Conservation (phyloP, 495 filamentous ascomycete species). For the Hypoxylon lienhwacheense region DNA sequence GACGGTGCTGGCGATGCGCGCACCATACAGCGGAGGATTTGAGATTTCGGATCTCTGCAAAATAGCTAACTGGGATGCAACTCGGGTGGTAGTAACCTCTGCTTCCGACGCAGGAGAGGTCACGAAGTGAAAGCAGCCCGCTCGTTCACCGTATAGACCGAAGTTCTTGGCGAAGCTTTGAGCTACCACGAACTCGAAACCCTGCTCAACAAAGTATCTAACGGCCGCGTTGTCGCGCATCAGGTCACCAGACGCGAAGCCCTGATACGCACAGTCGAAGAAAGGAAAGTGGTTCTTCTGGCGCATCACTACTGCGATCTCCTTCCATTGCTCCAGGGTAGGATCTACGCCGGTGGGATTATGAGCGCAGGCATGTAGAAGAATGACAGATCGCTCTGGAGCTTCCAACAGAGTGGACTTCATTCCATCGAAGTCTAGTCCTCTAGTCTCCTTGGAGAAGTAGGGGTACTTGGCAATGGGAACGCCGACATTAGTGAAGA, state of each 20-base stretch:
- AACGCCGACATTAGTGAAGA: slow-evolving; percentile 89
- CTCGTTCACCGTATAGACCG: slow-evolving; percentile 94
- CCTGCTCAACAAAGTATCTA: slow-evolving; percentile 88
- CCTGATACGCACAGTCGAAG: slow-evolving; percentile 98
- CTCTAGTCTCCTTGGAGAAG: slow-evolving; percentile 82
- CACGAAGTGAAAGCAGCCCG: slow-evolving; percentile 95
- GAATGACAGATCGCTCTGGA: slow-evolving; percentile 76
- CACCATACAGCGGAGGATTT: slow-evolving; percentile 93
- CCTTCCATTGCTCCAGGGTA: slow-evolving; percentile 89
- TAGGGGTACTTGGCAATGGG: slow-evolving; percentile 86
- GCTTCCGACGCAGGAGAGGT: slow-evolving; percentile 71
- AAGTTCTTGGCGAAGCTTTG: slow-evolving; percentile 99
- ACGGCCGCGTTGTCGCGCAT: slow-evolving; percentile 84
- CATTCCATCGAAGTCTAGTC: slow-evolving; percentile 91
- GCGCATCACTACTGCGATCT: slow-evolving; percentile 75
- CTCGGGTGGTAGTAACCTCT: slow-evolving; percentile 59
- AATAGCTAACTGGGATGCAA: slow-evolving; percentile 88
- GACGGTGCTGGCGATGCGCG: slow-evolving; percentile 77
- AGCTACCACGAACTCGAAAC: slow-evolving; percentile 93
- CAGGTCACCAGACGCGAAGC: slow-evolving; percentile 93
- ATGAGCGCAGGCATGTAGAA: slow-evolving; percentile 96
- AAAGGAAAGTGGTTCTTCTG: slow-evolving; percentile 89
- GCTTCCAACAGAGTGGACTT: slow-evolving; percentile 66
- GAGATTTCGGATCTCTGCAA: slow-evolving; percentile 96
- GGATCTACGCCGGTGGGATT: slow-evolving; percentile 98